phyloP scores from a whole-genome alignment of 495 filamentous ascomycete species.

The Podospora pseudoanserina region DNA sequence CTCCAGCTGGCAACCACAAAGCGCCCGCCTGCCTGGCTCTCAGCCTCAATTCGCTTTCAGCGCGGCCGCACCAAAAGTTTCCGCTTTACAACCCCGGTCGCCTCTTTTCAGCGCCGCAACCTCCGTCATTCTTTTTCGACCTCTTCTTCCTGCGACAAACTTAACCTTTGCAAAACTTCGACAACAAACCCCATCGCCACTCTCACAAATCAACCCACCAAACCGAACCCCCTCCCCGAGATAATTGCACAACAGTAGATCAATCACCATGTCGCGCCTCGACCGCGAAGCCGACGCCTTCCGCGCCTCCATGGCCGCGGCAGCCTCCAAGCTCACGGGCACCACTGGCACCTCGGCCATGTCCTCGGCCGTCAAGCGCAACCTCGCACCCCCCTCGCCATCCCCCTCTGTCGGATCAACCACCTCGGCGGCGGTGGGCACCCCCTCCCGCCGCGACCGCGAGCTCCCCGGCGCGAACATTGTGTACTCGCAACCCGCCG shows the following conservation, averaged over 20 bases:
- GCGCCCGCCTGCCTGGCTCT: neutral
- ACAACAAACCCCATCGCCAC: constrained; percentile 1
- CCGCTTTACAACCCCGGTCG: neutral
- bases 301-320: constrained; percentile 44
- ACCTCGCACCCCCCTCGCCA: constrained; percentile 36
- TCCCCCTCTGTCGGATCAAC: constrained; percentile 45
- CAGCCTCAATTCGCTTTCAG: neutral
- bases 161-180: neutral
- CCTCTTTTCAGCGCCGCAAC: neutral
- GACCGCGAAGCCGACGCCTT: constrained; percentile 49
- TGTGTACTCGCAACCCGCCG: constrained; percentile 73
- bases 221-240: neutral
- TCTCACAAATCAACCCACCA: neutral
- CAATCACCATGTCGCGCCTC: constrained; percentile 47
- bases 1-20: neutral
- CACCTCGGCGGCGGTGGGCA: constrained; percentile 43
- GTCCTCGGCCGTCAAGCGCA: constrained; percentile 33
- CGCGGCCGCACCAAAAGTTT: neutral
- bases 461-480: constrained; percentile 43
- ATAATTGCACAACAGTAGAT: neutral
- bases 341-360: constrained; percentile 27
- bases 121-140: neutral
- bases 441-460: constrained; percentile 44
- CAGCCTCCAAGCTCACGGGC: constrained; percentile 43
- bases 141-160: neutral